Evolutionary conservation across 139 green algal genomes (phyloP), one percentile per base, ranked within the genome.

Genomic region (Medakamo hakoo): DNA sequence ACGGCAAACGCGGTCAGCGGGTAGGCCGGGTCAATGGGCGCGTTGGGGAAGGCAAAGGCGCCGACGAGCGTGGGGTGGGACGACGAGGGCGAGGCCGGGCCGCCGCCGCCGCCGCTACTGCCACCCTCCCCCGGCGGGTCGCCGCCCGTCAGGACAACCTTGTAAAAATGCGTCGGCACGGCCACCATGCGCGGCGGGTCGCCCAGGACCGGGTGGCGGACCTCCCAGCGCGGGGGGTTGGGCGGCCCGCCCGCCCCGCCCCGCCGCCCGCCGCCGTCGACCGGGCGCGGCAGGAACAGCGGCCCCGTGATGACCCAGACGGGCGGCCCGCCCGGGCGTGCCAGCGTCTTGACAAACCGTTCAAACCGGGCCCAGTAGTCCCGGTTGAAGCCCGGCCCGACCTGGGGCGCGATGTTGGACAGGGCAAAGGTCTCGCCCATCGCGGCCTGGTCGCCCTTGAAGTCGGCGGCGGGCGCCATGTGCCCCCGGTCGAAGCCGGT

Each of bases 321-420:
- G 21, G 85, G 78, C 40, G 9, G 40, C 18, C 79, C 72, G 32
- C 69, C 73, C 4, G 32, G 61, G 18, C 64, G 67, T 5, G 71
- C 75, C 27, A 88, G 55, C 49, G 84, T 66, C 70, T 83, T 82
- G 0, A 90, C 71, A 63, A 88, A 96, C 29, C 80, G 75, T 70
- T 97, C 91, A 72, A 97, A 94, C 2, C 89, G 78, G 16, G 86
- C 88, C 90, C 90, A 97, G 73, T 96, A 97, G 75, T 95, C 88
- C 57, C 86, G 78, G 71, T 96, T 96, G 82, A 96, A 95, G 28
- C 88, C 88, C 27, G 73, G 58, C 4, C 88, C 86, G 25, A 93
- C 84, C 73, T 83, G 77, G n/a, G 55, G 21, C 21, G n/a, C 23
- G 63, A 81, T 79, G 67, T 91, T 91, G 48, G 68, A 69, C 3